These are phyloP conservation scores for Dianthus caryophyllus DNA, from an alignment of 148 eudicot genomes.

Conservation along the genomic window DNA sequence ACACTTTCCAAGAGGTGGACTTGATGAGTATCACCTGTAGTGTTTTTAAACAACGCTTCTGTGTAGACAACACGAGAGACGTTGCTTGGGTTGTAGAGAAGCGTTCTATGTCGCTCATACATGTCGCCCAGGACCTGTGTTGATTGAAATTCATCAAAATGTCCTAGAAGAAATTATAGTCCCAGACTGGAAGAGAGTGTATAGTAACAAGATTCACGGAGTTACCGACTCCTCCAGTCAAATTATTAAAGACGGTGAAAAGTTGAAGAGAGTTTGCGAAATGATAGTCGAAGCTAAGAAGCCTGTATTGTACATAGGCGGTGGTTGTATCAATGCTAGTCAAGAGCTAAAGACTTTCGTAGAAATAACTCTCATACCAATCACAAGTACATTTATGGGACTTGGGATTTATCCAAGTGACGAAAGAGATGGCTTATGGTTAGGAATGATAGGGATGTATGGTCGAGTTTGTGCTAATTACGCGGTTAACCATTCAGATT, in stretches of 20 bases:
- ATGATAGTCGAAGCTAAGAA: background rate
- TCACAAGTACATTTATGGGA: background rate
- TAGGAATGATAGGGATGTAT: conserved; percentile 11
- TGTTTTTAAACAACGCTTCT: background rate
- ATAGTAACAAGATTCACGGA: background rate
- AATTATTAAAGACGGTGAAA: background rate
- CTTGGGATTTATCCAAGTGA: conserved; percentile 1
- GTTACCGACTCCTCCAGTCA: background rate
- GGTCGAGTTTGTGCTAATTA: background rate
- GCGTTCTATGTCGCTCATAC: background rate
- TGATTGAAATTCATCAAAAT: conserved; percentile 1
- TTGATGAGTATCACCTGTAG: background rate
- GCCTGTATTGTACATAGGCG: conserved; percentile 8
- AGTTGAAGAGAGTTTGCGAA: background rate
- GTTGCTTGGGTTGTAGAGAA: background rate
- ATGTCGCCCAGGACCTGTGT: background rate
- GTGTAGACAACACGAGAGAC: background rate
- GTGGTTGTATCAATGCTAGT: conserved; percentile 1
- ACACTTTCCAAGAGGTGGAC: conserved; percentile 5
- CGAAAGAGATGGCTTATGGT: background rate
- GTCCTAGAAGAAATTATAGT: background rate
- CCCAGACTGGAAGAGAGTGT: background rate
- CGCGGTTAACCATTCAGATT: background rate
- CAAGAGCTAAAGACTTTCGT: background rate
- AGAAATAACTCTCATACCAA: background rate